Conservation (phyloP, 2,329 filamentous ascomycete genomes). For the Trichoderma polysporum region DNA sequence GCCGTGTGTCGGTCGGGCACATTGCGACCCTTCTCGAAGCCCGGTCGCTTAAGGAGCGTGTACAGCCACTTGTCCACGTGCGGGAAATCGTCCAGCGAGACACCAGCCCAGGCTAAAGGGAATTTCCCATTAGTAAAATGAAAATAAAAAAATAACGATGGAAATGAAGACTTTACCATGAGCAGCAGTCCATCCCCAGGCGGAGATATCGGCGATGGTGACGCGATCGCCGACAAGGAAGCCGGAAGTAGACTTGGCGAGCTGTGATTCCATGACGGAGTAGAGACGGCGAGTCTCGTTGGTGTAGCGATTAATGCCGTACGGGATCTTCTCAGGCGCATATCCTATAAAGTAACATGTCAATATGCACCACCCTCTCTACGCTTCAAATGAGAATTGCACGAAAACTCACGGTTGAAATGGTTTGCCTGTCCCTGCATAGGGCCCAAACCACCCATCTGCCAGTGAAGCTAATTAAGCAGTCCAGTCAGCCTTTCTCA, state of each 20-base stretch:
- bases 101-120: conserved; percentile 35
- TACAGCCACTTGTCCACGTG: conserved; percentile 75
- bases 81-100: conserved; percentile 73
- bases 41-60: conserved; percentile 65
- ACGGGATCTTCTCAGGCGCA: conserved; percentile 77
- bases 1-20: conserved; percentile 68
- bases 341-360: conserved; percentile 51
- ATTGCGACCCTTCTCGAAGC: conserved; percentile 72
- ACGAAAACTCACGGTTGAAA: conserved; percentile 57
- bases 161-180: conserved; percentile 39
- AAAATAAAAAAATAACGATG: neutral
- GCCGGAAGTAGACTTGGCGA: conserved; percentile 55
- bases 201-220: conserved; percentile 76
- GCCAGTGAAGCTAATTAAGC: conserved; percentile 57
- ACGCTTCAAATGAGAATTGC: neutral
- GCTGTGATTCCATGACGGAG: conserved; percentile 70
- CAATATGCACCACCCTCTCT: neutral
- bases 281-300: conserved; percentile 86
- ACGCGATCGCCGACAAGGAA: conserved; percentile 66
- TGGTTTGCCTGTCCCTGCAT: conserved; percentile 85
- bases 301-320: conserved; percentile 77
- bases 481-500: neutral
- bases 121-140: neutral
- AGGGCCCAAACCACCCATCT: conserved; percentile 77
- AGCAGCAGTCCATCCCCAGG: conserved; percentile 73